Evolutionary conservation across 2,329 filamentous ascomycete genomes (phyloP), one percentile per base, ranked within the genome.

Genomic region (Cytospora leucostoma): DNA sequence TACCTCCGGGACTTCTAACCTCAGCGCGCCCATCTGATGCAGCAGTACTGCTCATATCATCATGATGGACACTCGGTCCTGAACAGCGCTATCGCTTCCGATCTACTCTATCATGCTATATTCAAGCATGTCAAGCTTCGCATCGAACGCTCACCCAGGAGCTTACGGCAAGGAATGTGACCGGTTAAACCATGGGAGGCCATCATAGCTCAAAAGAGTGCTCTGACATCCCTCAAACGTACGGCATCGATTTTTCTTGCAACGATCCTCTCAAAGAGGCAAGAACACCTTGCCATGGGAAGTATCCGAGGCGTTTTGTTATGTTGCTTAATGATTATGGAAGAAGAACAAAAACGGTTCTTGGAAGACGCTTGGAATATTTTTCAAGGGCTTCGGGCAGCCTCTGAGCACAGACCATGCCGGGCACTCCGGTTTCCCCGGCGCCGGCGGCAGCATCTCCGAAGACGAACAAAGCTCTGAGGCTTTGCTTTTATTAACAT

Each of bases 131-230:
- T 17, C 35, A 19, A 15, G 7, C 15, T 10, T 33, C 7, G 27
- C 17, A 8, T 17, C 35, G 11, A 27, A 34, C 17, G 5, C 17
- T 15, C 50, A 15, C 27, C 33, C 27, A 5, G 15, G 27, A 34
- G 21, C 34, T 19, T 21, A 44, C 11, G 34, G 35, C 32, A 34
- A 35, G 51, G 12, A 32, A 40, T 72, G 70, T 72, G 33, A 67
- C 70, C 70, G 69, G 50, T 65, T 66, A 65, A 66, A 69, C 67
- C 71, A 72, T 72, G 62, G 69, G 70, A 71, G 68, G 68, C 63
- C 69, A 56, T 72, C 70, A 71, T 27, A 44, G 70, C 69, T 38
- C 56, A 11, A 32, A 33, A 62, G 34, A 53, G 56, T 15, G 67
- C 67, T 68, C 66, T 58, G 61, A 47, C 53, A 53, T 61, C 67